Percentiles rank a stretch among this genome's conserved stretches.
Conservation (phyloP, 768 basidiomycete species). For the Xerocomus potaroensis region DNA sequence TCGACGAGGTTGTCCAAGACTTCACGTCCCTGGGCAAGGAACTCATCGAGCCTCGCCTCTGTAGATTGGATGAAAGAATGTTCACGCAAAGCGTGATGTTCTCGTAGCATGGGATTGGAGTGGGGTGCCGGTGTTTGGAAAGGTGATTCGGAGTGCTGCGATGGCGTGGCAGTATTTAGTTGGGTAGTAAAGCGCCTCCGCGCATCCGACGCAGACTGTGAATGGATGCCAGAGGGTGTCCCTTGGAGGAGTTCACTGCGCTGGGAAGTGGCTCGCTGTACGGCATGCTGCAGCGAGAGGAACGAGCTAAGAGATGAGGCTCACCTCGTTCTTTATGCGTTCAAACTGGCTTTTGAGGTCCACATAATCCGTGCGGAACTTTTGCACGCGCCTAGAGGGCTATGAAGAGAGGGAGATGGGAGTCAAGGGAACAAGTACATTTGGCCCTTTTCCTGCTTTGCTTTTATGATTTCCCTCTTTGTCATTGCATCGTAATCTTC, state of each 20-base stretch:
- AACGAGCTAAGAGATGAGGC: background rate
- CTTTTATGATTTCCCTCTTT: constrained; percentile 91
- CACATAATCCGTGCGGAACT: constrained; percentile 82
- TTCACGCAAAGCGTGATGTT: constrained; percentile 79
- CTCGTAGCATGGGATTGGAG: constrained; percentile 53
- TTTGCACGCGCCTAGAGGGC: constrained; percentile 75
- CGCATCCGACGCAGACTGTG: constrained; percentile 40
- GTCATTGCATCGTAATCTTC: constrained; percentile 98
- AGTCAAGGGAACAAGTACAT: constrained; percentile 50
- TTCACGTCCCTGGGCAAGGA: constrained; percentile 87
- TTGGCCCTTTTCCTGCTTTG: constrained; percentile 94
- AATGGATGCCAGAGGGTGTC: constrained; percentile 35
- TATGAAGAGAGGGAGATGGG: constrained; percentile 3
- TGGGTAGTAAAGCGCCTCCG: constrained; percentile 56
- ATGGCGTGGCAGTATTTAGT: constrained; percentile 38
- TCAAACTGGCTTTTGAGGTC: constrained; percentile 86
- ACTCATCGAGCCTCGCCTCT: constrained; percentile 79
- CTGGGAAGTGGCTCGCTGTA: constrained; percentile 54
- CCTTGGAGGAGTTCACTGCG: constrained; percentile 62
- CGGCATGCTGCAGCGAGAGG: background rate
- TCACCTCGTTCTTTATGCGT: constrained; percentile 55
- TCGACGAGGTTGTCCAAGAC: constrained; percentile 90
- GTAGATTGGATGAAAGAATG: constrained; percentile 86
- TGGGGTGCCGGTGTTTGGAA: constrained; percentile 62
- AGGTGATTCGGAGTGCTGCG: constrained; percentile 82